A percentile compares a stretch with the other conserved stretches of the same genome.
Evolutionary conservation across 176 grass and related monocot species (phyloP).

Genomic region (Coix lacrymajobi): DNA sequence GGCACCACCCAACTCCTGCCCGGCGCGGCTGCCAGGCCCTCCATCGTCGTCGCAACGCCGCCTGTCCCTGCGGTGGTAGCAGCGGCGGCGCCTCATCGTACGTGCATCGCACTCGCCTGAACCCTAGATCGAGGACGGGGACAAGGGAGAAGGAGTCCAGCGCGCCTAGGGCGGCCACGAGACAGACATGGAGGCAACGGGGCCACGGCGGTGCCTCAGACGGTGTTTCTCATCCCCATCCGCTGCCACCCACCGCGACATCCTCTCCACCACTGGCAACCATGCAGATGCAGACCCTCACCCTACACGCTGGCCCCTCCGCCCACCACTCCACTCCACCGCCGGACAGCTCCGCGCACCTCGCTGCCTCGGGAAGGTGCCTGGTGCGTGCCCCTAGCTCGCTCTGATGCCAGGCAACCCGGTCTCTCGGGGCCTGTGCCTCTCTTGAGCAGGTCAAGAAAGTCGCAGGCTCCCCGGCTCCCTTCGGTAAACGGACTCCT

Average conservation of each 20-base stretch:
- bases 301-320: conserved; percentile 18
- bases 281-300: conserved; percentile 51
- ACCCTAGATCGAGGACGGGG: no score
- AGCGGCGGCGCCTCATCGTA: no score
- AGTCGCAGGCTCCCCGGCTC: conserved; percentile 24
- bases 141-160: no score
- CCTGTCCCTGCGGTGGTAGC: no score
- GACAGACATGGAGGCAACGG: no score
- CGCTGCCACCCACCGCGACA: conserved; percentile 41
- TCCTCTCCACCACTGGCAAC: not conserved
- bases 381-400: not conserved
- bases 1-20: no score
- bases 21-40: no score
- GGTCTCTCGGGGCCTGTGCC: conserved; percentile 29
- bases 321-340: conserved; percentile 24
- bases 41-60: no score
- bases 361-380: not conserved
- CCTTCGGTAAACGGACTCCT: conserved; percentile 20
- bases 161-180: no score
- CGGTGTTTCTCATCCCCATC: no score
- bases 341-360: not conserved
- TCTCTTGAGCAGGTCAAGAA: conserved; percentile 55
- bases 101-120: no score
- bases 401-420: conserved; percentile 9
- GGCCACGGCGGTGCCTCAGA: no score